phyloP scores from a whole-genome alignment of 192 early-diverging fungal species.

The Entomortierella lignicola region DNA sequence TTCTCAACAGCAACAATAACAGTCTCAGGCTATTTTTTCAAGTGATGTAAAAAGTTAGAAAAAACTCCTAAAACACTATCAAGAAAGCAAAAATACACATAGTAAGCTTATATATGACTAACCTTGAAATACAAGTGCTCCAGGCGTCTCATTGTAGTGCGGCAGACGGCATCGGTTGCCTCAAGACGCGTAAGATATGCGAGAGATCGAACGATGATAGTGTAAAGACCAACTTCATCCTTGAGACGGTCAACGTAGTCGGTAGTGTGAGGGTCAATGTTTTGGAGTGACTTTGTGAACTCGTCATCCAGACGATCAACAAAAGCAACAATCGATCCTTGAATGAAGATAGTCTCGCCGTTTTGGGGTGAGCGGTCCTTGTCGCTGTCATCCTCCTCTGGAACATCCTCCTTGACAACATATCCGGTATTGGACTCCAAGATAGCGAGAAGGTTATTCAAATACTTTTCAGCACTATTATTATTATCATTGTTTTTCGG shows the following conservation, averaged over 20 bases:
- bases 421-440: constrained; percentile 83
- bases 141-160: constrained; percentile 85
- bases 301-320: constrained; percentile 98
- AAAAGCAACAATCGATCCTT: constrained; percentile 87
- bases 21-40: constrained; percentile 75
- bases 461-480: constrained; percentile 69
- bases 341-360: constrained; percentile 70
- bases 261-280: constrained; percentile 96
- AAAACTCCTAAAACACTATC: not conserved
- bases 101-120: not conserved
- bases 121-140: constrained; percentile 98
- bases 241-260: constrained; percentile 96
- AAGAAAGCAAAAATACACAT: not conserved
- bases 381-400: constrained; percentile 73
- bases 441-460: constrained; percentile 82
- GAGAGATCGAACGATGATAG: constrained; percentile 88
- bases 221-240: constrained; percentile 90
- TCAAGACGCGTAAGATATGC: constrained; percentile 82
- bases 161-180: constrained; percentile 72
- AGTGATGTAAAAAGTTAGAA: not conserved
- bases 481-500: too few relatives aligned
- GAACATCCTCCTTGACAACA: constrained; percentile 74
- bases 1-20: constrained; percentile 83
- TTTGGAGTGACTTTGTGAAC: constrained; percentile 94
- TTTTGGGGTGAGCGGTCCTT: constrained; percentile 66